These are phyloP conservation scores for Smallanthus sonchifolius DNA, from an alignment of 129 eudicot genomes.

Conservation along the genomic window DNA sequence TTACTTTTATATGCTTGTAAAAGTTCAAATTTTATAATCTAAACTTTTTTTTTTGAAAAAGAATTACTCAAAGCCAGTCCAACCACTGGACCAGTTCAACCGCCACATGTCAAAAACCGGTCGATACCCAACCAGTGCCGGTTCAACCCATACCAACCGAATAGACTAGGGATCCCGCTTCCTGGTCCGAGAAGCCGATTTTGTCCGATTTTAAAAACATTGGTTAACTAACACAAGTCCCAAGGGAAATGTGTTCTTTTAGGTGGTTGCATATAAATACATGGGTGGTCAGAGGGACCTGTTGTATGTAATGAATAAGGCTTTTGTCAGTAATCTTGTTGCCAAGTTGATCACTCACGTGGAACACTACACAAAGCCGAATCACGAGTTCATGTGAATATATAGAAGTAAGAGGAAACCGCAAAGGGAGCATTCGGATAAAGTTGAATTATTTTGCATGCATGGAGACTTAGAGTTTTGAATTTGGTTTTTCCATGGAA, in stretches of 20 bases:
- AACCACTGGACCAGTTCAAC: too few species aligned
- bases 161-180: too few species aligned
- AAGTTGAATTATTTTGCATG: not conserved
- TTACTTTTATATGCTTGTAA: too few species aligned
- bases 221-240: not conserved
- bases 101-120: too few species aligned
- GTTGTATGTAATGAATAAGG: conserved; percentile 52
- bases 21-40: too few species aligned
- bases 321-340: conserved; percentile 66
- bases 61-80: too few species aligned
- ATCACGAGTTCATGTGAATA: conserved; percentile 21
- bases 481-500: too few species aligned
- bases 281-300: conserved; percentile 37
- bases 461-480: too few species aligned
- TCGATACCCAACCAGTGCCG: too few species aligned
- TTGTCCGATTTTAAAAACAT: not conserved
- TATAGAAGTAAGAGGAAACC: not conserved
- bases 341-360: conserved; percentile 77
- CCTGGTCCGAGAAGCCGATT: too few species aligned
- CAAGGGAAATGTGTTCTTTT: not conserved
- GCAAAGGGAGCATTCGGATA: not conserved
- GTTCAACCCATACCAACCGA: too few species aligned
- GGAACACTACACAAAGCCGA: conserved; percentile 56
- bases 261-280: not conserved
- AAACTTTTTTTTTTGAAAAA: too few species aligned